Conservation (phyloP, 352 stramenopile species). For the Hyaloperonospora brassicae region DNA sequence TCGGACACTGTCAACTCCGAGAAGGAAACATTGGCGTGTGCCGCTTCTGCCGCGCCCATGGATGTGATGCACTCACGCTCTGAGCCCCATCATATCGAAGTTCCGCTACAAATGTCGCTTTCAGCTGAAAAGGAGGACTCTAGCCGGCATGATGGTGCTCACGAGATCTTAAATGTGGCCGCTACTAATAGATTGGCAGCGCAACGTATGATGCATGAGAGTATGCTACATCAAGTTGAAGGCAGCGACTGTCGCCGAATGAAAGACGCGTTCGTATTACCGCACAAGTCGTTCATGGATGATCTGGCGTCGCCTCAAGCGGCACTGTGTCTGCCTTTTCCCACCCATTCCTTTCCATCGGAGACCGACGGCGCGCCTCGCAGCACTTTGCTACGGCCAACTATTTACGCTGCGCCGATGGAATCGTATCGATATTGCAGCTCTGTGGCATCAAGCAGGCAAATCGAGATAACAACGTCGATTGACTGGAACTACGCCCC, state of each 20-base stretch:
- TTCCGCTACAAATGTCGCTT: constrained; percentile 6
- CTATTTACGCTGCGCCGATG: constrained; percentile 28
- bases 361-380: constrained; percentile 28
- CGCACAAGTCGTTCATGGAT: constrained; percentile 30
- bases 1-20: constrained; percentile 3
- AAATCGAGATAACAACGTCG: constrained; percentile 17
- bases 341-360: constrained; percentile 49
- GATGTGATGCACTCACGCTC: constrained; percentile 2
- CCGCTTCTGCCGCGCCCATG: not conserved
- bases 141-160: constrained; percentile 30
- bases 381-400: constrained; percentile 26
- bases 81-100: constrained; percentile 13
- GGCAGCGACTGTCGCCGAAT: constrained; percentile 25
- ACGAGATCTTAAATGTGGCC: constrained; percentile 11
- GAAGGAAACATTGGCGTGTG: constrained; percentile 4
- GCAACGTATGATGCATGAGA: constrained; percentile 26
- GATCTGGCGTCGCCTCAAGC: constrained; percentile 19
- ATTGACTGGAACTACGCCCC: constrained; percentile 14
- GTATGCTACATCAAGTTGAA: constrained; percentile 19
- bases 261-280: not conserved
- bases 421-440: constrained; percentile 34
- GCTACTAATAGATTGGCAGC: constrained; percentile 6
- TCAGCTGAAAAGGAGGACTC: constrained; percentile 17
- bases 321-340: constrained; percentile 40
- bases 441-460: constrained; percentile 5